Conservation (phyloP, 1,284 basidiomycete genomes). For the Polyporus tsugae region DNA sequence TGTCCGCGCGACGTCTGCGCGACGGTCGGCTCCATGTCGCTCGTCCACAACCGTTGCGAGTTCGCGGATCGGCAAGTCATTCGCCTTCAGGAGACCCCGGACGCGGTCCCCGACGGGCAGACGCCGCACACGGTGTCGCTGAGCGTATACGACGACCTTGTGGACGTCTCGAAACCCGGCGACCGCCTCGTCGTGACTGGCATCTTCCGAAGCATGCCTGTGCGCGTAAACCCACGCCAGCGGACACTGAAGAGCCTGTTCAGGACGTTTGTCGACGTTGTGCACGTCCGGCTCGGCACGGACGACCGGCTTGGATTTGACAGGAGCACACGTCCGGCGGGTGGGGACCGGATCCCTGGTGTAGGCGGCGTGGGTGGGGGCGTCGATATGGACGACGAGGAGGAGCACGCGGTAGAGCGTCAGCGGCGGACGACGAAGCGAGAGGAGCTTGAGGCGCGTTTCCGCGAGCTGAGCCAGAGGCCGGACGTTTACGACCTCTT, state of each 20-base stretch:
- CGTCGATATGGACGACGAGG: conserved; percentile 62
- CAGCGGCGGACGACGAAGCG: conserved; percentile 58
- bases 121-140: conserved; percentile 97
- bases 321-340: conserved; percentile 78
- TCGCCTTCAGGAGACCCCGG: conserved; percentile 96
- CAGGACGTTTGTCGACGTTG: conserved; percentile 96
- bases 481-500: conserved; percentile 92
- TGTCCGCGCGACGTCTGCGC: conserved; percentile 95
- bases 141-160: conserved; percentile 97
- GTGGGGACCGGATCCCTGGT: conserved; percentile 75
- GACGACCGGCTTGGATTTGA: conserved; percentile 83
- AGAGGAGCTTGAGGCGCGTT: conserved; percentile 66
- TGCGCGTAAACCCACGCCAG: conserved; percentile 92
- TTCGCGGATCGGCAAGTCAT: conserved; percentile 97
- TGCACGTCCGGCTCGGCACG: conserved; percentile 86
- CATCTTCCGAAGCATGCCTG: conserved; percentile 94
- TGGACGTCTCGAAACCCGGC: conserved; percentile 94
- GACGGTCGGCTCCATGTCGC: conserved; percentile 88
- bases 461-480: conserved; percentile 75
- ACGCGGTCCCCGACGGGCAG: conserved; percentile 97
- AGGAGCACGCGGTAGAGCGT: conserved; percentile 46
- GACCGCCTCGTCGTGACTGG: conserved; percentile 93
- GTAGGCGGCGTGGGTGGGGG: conserved; percentile 87
- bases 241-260: conserved; percentile 94
- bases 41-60: conserved; percentile 97